Base-by-base conservation (phyloP, 371 early-diverging fungal species). In the Umbelopsis sp. region DNA sequence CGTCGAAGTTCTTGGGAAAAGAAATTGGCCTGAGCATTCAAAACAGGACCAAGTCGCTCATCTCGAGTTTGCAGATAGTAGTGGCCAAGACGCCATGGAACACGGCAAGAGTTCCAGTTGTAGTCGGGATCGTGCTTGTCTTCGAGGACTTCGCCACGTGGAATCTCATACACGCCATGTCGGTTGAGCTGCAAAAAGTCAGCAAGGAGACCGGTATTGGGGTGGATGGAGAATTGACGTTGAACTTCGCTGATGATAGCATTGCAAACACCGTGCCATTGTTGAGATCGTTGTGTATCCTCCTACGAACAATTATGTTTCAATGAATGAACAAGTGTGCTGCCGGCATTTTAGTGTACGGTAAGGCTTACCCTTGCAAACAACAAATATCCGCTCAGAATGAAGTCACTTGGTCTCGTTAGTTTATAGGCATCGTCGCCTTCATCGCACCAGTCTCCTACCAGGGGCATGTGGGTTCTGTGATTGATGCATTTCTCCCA, bases 371-470 rank as follows among this genome's bases (percentile, higher is more conserved):
- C 80, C 45, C 84, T 78, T 46, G 85, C 84, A 66, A 89, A 89
- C 3, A 87, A 75, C 63, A 86, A 63, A 48, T 82, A 89, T 9
- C 83, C 86, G 50, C 84, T 80, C 16, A 89, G 72, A 67, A 89
- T 86, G 65, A 87, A 89, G 72, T 87, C 87, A 65, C 85, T 83
- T 0, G 89, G 87, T 35, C 89, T 72, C 2, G 87, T 89, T 32
- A 87, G 77, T 37, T 77, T 69, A 44, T 80, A 76, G 22, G 79
- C 83, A 37, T 87, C 86, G 57, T 84, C 83, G n/a, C 86, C 86
- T 44, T 75, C 78, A 50, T 82, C 79, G 32, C 86, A 87, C 89
- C 89, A 89, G 64, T 89, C 89, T 20, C 89, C 89, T 24, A 89
- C 69, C 16, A 85, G 67, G 0, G 87, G 86, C 86, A 86, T 83